phyloP scores from a whole-genome alignment of 176 grass and related monocot genomes.

The Chloris gayana region DNA sequence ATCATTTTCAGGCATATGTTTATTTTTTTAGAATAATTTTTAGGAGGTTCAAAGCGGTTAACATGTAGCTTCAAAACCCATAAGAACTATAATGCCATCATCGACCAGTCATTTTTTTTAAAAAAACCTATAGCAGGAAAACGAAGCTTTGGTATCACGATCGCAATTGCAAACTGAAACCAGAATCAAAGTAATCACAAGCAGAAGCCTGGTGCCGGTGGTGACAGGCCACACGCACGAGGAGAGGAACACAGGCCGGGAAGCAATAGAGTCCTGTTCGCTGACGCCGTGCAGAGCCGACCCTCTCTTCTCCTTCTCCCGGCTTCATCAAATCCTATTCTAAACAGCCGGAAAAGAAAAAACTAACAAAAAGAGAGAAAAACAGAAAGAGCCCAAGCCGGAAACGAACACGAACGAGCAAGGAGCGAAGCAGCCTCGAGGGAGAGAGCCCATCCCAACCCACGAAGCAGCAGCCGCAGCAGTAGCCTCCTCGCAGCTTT shows the following conservation, averaged over 20 bases:
- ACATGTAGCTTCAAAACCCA: too few relatives aligned
- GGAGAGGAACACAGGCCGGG: background rate
- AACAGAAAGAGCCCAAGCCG: constrained; percentile 40
- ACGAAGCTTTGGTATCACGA: background rate
- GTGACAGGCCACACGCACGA: background rate
- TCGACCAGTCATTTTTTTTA: too few relatives aligned
- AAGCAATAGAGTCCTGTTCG: constrained; percentile 31
- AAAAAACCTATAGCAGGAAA: background rate
- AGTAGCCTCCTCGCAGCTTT: constrained; percentile 24
- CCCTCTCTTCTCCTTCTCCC: background rate
- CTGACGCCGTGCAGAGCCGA: background rate
- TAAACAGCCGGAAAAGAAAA: constrained; percentile 49
- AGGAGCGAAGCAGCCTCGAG: constrained; percentile 42
- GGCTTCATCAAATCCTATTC: constrained; percentile 68
- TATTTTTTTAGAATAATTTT: too few relatives aligned
- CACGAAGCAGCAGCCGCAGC: constrained; percentile 36
- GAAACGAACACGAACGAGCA: constrained; percentile 58
- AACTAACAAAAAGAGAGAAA: background rate
- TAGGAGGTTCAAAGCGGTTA: background rate
- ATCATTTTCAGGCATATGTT: background rate
- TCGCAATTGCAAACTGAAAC: background rate
- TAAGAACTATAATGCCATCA: too few relatives aligned
- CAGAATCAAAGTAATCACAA: background rate
- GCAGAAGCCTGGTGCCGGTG: background rate
- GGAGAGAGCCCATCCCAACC: constrained; percentile 36